Conservation (phyloP, 2,329 filamentous ascomycete genomes). For the Fusarium fujikuroi region DNA sequence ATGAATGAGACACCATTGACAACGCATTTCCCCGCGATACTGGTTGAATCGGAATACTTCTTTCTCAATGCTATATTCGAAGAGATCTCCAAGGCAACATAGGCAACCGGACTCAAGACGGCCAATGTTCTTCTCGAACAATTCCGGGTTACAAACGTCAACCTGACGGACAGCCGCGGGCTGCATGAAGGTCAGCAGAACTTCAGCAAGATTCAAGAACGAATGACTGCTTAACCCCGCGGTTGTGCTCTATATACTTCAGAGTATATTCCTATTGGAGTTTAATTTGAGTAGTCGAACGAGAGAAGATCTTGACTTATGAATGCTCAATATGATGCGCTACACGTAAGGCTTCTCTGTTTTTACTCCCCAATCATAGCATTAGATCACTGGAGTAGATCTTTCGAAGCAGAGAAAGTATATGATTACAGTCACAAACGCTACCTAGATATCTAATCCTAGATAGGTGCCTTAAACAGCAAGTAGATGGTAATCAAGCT, state of each 20-base stretch:
- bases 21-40: neutral
- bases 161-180: neutral
- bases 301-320: neutral
- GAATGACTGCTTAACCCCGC: neutral
- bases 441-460: neutral
- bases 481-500: neutral
- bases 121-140: constrained; percentile 11
- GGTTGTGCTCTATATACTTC: neutral
- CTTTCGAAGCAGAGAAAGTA: neutral
- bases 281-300: neutral
- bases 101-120: constrained; percentile 2
- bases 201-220: neutral
- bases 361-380: neutral
- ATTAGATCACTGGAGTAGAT: neutral
- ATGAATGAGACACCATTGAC: constrained; percentile 8
- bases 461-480: neutral
- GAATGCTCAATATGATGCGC: neutral
- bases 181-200: neutral
- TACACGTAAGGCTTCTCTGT: neutral
- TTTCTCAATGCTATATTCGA: constrained; percentile 1
- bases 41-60: constrained; percentile 10
- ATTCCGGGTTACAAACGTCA: constrained; percentile 1
- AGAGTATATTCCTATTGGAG: neutral
- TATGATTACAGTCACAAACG: no score
- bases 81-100: constrained; percentile 8